phyloP scores from a whole-genome alignment of 768 basidiomycete genomes.

The Auricularia sp. region DNA sequence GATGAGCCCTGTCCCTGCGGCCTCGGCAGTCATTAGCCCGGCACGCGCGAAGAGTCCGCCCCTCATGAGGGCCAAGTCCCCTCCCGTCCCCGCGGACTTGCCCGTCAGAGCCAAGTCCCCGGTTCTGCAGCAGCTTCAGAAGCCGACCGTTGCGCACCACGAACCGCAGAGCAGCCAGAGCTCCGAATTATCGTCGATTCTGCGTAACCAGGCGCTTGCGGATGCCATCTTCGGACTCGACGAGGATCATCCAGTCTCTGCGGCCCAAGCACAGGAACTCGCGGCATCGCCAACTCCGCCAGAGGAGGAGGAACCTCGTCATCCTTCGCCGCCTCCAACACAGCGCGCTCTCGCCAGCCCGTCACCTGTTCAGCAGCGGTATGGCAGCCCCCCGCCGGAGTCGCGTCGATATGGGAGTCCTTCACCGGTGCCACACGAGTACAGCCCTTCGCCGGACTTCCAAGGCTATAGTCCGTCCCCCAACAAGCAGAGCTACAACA shows the following conservation, averaged over 20 bases:
- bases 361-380: not conserved
- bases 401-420: not conserved
- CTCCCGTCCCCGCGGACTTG: too few relatives aligned
- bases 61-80: not conserved
- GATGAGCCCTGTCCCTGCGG: not conserved
- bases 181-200: conserved; percentile 2
- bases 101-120: conserved; percentile 9
- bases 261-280: not conserved
- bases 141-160: not conserved
- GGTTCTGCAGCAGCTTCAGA: not conserved
- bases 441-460: not conserved
- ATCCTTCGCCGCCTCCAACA: not conserved
- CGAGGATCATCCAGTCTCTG: not conserved
- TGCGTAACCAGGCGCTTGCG: conserved; percentile 62
- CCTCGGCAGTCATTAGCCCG: not conserved
- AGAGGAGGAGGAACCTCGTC: not conserved
- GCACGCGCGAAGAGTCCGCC: not conserved
- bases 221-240: conserved; percentile 56
- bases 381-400: not conserved
- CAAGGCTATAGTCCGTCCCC: not conserved
- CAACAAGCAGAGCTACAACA: conserved; percentile 1
- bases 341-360: not conserved
- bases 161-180: not conserved
- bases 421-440: not conserved
- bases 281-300: not conserved